Evolutionary conservation across 2,329 filamentous ascomycete genomes (phyloP).

Genomic region (Incumbomyces lentus): DNA sequence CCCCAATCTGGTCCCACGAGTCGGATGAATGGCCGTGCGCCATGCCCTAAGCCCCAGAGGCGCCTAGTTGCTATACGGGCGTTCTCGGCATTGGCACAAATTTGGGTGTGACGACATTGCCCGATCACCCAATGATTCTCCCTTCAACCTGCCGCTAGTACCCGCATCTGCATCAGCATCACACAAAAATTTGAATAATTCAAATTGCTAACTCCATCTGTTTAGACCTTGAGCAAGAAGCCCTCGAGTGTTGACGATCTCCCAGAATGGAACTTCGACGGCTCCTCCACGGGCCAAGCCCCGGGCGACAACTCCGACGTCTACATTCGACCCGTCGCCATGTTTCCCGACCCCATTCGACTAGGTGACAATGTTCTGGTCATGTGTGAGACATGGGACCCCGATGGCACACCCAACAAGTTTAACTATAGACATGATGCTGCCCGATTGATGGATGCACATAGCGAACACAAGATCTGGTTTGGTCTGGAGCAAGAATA

Average conservation of each 20-base stretch:
- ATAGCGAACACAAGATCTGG: conserved; percentile 79
- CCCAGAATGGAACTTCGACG: conserved; percentile 74
- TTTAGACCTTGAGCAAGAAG: conserved; percentile 53
- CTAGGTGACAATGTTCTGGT: conserved; percentile 85
- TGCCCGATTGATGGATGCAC: conserved; percentile 76
- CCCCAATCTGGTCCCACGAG: background rate
- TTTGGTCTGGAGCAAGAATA: conserved; percentile 98
- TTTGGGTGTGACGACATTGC: conserved; percentile 2
- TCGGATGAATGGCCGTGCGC: background rate
- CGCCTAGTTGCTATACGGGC: background rate
- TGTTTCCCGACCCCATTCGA: conserved; percentile 88
- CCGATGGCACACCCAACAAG: conserved; percentile 92
- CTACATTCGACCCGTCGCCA: conserved; percentile 82
- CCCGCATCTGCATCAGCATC: too few relatives aligned
- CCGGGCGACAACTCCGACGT: conserved; percentile 94
- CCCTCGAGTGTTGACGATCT: conserved; percentile 52
- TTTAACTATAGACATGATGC: conserved; percentile 96
- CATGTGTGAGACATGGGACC: conserved; percentile 86
- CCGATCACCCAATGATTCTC: background rate
- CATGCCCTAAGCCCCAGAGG: background rate
- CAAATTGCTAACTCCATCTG: conserved; percentile 2
- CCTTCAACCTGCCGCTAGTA: too few relatives aligned
- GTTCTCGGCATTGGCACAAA: background rate
- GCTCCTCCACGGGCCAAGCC: conserved; percentile 84
- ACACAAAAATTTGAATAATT: background rate